phyloP scores from a whole-genome alignment of 75 land plant genomes.

The Ceratopteris richardii region DNA sequence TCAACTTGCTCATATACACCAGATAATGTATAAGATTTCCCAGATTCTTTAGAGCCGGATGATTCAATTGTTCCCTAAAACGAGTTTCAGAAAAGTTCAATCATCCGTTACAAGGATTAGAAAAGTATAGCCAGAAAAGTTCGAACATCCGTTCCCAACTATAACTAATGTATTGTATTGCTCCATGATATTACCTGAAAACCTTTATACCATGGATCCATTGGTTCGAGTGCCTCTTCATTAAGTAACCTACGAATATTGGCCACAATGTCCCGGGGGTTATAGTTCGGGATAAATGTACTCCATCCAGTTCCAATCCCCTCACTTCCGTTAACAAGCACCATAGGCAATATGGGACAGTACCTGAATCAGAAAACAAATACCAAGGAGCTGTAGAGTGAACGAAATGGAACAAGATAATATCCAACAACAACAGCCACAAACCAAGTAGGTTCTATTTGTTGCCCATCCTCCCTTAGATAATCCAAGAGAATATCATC shows the following conservation, averaged over 20 bases:
- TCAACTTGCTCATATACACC: slow-evolving; percentile 77
- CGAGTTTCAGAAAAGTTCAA: no score
- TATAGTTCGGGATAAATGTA: slow-evolving; percentile 87
- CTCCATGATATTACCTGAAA: slow-evolving; percentile 76
- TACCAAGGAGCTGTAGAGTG: no score
- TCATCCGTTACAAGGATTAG: no score
- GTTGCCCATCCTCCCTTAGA: slow-evolving; percentile 85
- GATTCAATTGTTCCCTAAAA: slow-evolving; percentile 76
- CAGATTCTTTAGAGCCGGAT: slow-evolving; percentile 62
- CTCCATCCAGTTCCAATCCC: slow-evolving; percentile 99
- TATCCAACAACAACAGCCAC: neutral
- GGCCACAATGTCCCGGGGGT: slow-evolving; percentile 87
- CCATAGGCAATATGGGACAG: slow-evolving; percentile 76
- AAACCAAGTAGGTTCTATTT: slow-evolving; percentile 88
- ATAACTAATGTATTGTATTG: no score
- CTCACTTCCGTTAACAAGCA: slow-evolving; percentile 97
- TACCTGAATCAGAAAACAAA: slow-evolving; percentile 98
- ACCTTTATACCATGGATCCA: slow-evolving; percentile 98
- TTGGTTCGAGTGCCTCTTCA: slow-evolving; percentile 65
- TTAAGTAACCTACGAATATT: slow-evolving; percentile 61
- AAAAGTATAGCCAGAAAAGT: no score
- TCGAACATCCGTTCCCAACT: no score
- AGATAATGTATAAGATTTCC: slow-evolving; percentile 56
- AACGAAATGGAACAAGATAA: no score
- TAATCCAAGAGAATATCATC: slow-evolving; percentile 87